phyloP scores from a whole-genome alignment of 176 grass and related monocot genomes.

The Bolboschoenus planiculmis region DNA sequence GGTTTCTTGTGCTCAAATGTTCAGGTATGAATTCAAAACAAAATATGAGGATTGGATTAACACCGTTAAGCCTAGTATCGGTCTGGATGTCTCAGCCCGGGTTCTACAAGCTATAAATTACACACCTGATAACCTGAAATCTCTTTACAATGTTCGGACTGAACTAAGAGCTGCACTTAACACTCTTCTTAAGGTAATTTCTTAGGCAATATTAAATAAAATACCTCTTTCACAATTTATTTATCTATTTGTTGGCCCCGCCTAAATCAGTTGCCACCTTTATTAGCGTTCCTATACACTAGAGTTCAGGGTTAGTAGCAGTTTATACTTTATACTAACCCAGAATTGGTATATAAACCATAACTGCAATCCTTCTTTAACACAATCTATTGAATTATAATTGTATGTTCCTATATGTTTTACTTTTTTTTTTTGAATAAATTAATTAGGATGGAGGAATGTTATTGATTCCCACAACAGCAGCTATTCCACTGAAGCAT shows the following conservation, averaged over 20 bases:
- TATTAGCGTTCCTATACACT: not conserved
- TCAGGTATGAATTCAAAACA: constrained; percentile 85
- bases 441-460: constrained; percentile 78
- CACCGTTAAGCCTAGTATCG: constrained; percentile 75
- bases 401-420: constrained; percentile 15
- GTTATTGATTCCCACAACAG: constrained; percentile 82
- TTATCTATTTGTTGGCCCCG: not conserved
- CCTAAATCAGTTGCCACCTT: not conserved
- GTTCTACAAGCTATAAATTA: constrained; percentile 78
- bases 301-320: not conserved
- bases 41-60: constrained; percentile 92
- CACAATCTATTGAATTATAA: constrained; percentile 4
- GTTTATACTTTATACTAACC: not conserved
- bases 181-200: constrained; percentile 84
- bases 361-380: constrained; percentile 5
- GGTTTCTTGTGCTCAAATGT: constrained; percentile 13
- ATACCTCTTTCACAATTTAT: not conserved
- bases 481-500: constrained; percentile 64
- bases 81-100: constrained; percentile 61
- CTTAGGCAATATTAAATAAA: not conserved
- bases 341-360: constrained; percentile 5
- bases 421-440: too few species aligned
- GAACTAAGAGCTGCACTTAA: constrained; percentile 79
- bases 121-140: constrained; percentile 67
- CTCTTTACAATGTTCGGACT: constrained; percentile 61